Evolutionary conservation across 768 basidiomycete genomes (phyloP), one percentile per base, ranked within the genome.

Genomic region (Cyclocybe aegerita): DNA sequence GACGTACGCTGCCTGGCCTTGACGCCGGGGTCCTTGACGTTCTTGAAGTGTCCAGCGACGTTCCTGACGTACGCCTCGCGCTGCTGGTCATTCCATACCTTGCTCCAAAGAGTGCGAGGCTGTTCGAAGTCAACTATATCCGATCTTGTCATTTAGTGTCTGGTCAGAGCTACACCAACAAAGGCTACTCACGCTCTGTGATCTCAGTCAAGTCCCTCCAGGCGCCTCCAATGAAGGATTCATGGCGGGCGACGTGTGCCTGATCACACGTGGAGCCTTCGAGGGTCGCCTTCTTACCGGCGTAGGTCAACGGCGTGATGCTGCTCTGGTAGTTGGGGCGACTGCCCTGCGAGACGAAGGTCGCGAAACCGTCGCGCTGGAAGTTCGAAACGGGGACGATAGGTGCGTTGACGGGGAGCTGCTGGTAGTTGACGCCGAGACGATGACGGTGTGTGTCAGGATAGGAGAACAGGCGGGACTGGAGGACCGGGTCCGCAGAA

Each of bases 381-480:
- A 95, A 96, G 81, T 96, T 94, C 54, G 82, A 79, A 48, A 90
- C 74, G 4, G 86, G 88, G 45, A 70, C 74, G 43, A 88, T 64
- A 1, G 93, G 88, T 4, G 83, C 77, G 67, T 98, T 98, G 65
- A 94, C 86, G 1, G 94, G 93, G 8, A 98, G 74, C 62, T 96
- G 89, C 61, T 86, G 79, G 72, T 91, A 89, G 74, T 92, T 92
- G 47, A 64, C 58, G 34, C 90, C 90, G 31, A 91, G 85, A 64
- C 90, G 87, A 72, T 91, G 85, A 50, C 89, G 87, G 65, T 91
- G 89, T 34, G 90, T 90, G 64, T 92, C 90, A 3, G 88, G 86
- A 77, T 98, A 98, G 4, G 92, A 91, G 84, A 97, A 98, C 42
- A 97, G 81, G 48, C 95, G 90, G 15, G 90, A 88, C 66, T 98